These are phyloP conservation scores for Botrytis cinerea DNA, from an alignment of 2,329 filamentous ascomycete species.

Conservation along the genomic window DNA sequence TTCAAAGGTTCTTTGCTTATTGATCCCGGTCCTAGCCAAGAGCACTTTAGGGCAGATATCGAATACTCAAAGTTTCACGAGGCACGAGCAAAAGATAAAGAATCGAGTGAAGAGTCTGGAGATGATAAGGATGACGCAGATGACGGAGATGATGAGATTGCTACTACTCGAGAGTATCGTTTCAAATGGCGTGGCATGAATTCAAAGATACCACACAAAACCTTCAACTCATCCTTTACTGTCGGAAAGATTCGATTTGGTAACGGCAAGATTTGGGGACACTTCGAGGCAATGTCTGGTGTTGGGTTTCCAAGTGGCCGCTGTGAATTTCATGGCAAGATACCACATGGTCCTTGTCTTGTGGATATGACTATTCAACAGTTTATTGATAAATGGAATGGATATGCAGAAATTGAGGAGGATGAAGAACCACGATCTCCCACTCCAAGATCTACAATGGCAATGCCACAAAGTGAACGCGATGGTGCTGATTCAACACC, in stretches of 20 bases:
- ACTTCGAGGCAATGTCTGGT: slow-evolving; percentile 13
- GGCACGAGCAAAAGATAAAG: slow-evolving; percentile 3
- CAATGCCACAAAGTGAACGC: not conserved
- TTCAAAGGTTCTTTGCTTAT: slow-evolving; percentile 6
- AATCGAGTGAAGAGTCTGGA: slow-evolving; percentile 8
- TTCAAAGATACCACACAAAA: not conserved
- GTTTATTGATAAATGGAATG: slow-evolving; percentile 17
- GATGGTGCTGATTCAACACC: not conserved
- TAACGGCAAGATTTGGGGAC: slow-evolving; percentile 14
- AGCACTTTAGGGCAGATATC: slow-evolving; percentile 15
- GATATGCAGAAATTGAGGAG: slow-evolving; percentile 13
- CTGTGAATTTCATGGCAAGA: slow-evolving; percentile 15
- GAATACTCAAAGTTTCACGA: slow-evolving; percentile 19
- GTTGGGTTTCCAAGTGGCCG: not conserved
- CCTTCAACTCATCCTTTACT: not conserved
- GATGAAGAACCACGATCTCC: slow-evolving; percentile 15
- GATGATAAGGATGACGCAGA: not conserved
- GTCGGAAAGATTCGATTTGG: slow-evolving; percentile 14
- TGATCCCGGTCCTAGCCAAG: slow-evolving; percentile 11
- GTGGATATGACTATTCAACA: slow-evolving; percentile 15
- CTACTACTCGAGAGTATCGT: not conserved
- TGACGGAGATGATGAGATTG: slow-evolving; percentile 19
- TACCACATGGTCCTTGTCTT: slow-evolving; percentile 11
- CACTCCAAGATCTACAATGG: not conserved
- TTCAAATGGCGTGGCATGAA: slow-evolving; percentile 17